These are phyloP conservation scores for Fraxinus dipetala DNA, from an alignment of 305 asterid species.

Conservation along the genomic window DNA sequence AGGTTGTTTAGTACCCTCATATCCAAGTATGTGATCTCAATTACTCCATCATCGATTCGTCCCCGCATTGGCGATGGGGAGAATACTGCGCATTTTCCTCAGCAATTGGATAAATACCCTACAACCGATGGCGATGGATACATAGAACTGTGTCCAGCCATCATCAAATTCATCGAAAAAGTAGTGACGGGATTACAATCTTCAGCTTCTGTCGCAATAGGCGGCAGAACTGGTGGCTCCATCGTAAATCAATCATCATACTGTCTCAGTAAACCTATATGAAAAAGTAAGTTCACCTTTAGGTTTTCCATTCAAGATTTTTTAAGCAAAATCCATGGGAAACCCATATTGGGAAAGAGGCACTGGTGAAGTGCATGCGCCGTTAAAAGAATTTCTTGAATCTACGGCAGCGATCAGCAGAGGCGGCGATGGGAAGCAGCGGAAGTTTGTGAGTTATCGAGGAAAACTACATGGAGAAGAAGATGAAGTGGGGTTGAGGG, in stretches of 20 bases:
- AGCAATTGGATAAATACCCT: slow-evolving; percentile 21
- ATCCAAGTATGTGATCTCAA: too few relatives aligned
- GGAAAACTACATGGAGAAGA: too few relatives aligned
- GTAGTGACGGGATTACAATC: slow-evolving; percentile 39
- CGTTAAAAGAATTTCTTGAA: slow-evolving; percentile 8
- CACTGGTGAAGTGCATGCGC: slow-evolving; percentile 64
- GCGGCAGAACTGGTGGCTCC: slow-evolving; percentile 3
- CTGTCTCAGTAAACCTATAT: slow-evolving; percentile 50
- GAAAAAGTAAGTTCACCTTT: slow-evolving; percentile 70
- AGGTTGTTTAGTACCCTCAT: too few relatives aligned
- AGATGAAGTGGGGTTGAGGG: too few relatives aligned
- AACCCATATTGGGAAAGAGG: slow-evolving; percentile 44
- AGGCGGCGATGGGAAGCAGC: too few relatives aligned
- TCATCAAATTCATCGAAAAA: slow-evolving; percentile 36
- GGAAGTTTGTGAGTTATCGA: slow-evolving; percentile 24
- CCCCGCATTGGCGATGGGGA: too few relatives aligned
- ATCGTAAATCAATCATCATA: slow-evolving; percentile 5
- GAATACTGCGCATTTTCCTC: slow-evolving; percentile 21
- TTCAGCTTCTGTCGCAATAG: slow-evolving; percentile 17
- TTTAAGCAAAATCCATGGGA: too few relatives aligned
- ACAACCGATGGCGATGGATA: slow-evolving; percentile 41
- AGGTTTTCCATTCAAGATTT: slow-evolving; percentile 44
- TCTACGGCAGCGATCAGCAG: too few relatives aligned
- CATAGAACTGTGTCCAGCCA: slow-evolving; percentile 40
- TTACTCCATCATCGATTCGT: too few relatives aligned